Base-by-base conservation (phyloP, 176 grass and related monocot species). In the Ensete ventricosum region DNA sequence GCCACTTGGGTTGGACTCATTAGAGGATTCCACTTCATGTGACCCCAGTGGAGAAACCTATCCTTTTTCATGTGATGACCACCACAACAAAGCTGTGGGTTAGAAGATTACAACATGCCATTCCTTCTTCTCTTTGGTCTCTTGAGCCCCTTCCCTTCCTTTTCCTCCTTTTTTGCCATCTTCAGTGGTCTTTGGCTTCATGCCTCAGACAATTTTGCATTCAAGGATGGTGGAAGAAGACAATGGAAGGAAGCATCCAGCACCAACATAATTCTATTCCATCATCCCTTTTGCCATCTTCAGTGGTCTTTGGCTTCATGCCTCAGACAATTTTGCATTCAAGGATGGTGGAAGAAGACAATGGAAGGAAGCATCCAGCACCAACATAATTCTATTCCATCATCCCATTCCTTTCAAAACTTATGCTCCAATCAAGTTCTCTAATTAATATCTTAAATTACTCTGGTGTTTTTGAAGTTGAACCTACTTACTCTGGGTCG, bases 251-350 rank as follows among this genome's bases (percentile, higher is more conserved):
- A 74, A 55, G 72, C 72, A 58, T 74, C 72, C 8, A 23, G 26
- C 1, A n/a, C 67, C 17, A 13, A 26, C 27, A 48, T 65, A 24
- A 12, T 65, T 27, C 62, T 22, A 65, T 65, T 65, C 62, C 62
- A 65, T 19, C 19, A 34, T 14, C 67, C 3, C 67, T 25, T 25
- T 25, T 25, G 24, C 24, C 24, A 25, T 25, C 24, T 25, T 25
- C 24, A 25, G 24, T 25, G 24, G 24, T 25, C 24, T 25, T 25
- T 25, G 24, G 24, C 49, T 1, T n/a, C 67, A 70, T 11, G 67
- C 43, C 67, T n/a, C 43, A 3, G 67, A 70, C 67, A 70, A 70
- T 50, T 70, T 70, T 50, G 67, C 67, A 70, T 70, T 70, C 67
- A 70, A 70, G 34, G 67, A 70, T 17, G 26, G 26, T 14, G 62